Percentiles rank a stretch among this genome's conserved stretches.
Evolutionary conservation across 805 yeast genomes (phyloP).

Genomic region (Zygoascus ofunaensis): DNA sequence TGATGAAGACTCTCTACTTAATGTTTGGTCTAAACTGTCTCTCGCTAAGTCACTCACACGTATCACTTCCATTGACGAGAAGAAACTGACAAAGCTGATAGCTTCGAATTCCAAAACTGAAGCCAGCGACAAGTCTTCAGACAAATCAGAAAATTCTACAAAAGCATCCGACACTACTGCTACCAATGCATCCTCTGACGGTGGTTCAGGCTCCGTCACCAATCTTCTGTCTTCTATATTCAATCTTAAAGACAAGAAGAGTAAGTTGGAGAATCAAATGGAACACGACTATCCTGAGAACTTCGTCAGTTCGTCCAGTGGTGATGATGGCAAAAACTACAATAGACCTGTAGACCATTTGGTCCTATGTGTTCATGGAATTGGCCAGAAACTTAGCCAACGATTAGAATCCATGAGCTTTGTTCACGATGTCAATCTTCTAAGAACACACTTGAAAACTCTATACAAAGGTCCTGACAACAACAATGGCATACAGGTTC

Average conservation of each 20-base stretch:
- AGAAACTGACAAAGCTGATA: too few relatives aligned
- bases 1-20: background rate
- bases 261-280: slow-evolving; percentile 19
- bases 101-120: background rate
- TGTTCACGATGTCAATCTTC: slow-evolving; percentile 67
- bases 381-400: slow-evolving; percentile 80
- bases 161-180: too few relatives aligned
- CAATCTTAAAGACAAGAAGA: slow-evolving; percentile 1
- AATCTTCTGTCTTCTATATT: slow-evolving; percentile 3
- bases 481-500: slow-evolving; percentile 49
- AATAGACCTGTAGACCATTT: slow-evolving; percentile 46
- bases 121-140: background rate
- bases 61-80: background rate
- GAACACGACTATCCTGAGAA: slow-evolving; percentile 19
- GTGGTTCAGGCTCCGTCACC: background rate
- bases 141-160: background rate
- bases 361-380: slow-evolving; percentile 87
- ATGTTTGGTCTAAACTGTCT: background rate
- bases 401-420: slow-evolving; percentile 76
- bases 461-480: slow-evolving; percentile 6
- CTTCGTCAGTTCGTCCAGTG: background rate
- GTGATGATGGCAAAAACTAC: slow-evolving; percentile 2
- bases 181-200: background rate
- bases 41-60: background rate
- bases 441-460: slow-evolving; percentile 27